These are phyloP conservation scores for Leishmania gerbilli DNA, from an alignment of 208 protist genomes.

Conservation along the genomic window DNA sequence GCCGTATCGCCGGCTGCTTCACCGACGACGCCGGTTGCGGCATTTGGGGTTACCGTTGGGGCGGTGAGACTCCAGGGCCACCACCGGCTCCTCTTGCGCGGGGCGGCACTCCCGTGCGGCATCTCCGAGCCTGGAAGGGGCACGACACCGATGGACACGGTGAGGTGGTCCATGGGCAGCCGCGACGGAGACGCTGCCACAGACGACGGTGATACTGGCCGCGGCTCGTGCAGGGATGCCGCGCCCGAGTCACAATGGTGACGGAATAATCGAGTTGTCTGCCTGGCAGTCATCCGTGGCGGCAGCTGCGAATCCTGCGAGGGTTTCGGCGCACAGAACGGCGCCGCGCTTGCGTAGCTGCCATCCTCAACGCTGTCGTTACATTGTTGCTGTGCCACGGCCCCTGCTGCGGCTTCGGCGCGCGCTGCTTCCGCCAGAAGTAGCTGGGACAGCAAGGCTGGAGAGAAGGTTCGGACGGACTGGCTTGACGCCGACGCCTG, in stretches of 20 bases:
- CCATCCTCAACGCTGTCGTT: not conserved
- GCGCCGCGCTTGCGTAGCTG: not conserved
- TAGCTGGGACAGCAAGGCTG: conserved; percentile 17
- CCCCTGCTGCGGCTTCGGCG: conserved; percentile 6
- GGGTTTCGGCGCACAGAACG: not conserved
- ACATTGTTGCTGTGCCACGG: not conserved
- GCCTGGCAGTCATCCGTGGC: too few relatives aligned
- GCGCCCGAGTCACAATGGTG: not conserved
- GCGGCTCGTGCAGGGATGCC: not conserved
- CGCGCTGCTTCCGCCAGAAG: conserved; percentile 25
- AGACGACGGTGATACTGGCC: not conserved
- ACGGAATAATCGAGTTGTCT: not conserved
- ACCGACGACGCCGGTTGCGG: not conserved
- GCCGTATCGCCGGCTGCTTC: not conserved
- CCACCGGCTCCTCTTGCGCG: not conserved
- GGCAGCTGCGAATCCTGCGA: not conserved
- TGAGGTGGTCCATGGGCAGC: conserved; percentile 9
- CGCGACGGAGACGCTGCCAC: not conserved
- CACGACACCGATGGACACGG: conserved; percentile 56
- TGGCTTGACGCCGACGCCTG: not conserved
- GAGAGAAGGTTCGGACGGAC: not conserved
- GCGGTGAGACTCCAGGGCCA: conserved; percentile 2
- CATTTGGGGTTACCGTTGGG: not conserved
- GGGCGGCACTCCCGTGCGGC: not conserved
- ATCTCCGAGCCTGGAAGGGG: conserved; percentile 30